Conservation (phyloP, 2,329 filamentous ascomycete genomes). For the Ceratocystis papillata region DNA sequence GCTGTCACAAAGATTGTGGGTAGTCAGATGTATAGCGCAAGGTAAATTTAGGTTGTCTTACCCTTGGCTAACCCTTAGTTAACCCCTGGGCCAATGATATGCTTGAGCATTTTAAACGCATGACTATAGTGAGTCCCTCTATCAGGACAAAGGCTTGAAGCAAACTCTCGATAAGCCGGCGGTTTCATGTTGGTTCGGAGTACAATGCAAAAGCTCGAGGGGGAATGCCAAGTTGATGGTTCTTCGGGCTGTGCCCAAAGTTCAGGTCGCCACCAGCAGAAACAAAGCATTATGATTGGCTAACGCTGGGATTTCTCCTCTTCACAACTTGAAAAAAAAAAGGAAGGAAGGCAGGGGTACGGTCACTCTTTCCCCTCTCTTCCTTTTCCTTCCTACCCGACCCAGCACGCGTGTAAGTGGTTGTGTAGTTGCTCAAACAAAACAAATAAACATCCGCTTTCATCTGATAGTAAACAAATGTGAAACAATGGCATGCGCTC, state of each 20-base stretch:
- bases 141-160: too few species aligned
- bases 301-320: not conserved
- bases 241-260: slow-evolving; percentile 5
- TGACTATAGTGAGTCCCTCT: too few species aligned
- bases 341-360: not conserved
- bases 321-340: not conserved
- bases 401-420: slow-evolving; percentile 13
- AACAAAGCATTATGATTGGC: not conserved
- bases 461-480: slow-evolving; percentile 22
- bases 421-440: slow-evolving; percentile 14
- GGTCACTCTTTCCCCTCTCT: not conserved
- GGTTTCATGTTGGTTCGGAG: not conserved
- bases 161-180: not conserved
- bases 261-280: not conserved
- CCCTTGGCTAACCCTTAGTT: too few species aligned
- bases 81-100: too few species aligned
- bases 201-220: not conserved
- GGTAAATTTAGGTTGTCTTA: too few species aligned
- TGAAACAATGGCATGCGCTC: slow-evolving; percentile 10
- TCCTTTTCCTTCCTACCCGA: not conserved
- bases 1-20: not conserved
- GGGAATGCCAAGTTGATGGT: slow-evolving; percentile 8
- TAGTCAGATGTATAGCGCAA: too few species aligned
- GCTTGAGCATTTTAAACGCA: too few species aligned
- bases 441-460: slow-evolving; percentile 23